These are phyloP conservation scores for Porcisia hertigi DNA, from an alignment of 208 protist genomes.

Conservation along the genomic window DNA sequence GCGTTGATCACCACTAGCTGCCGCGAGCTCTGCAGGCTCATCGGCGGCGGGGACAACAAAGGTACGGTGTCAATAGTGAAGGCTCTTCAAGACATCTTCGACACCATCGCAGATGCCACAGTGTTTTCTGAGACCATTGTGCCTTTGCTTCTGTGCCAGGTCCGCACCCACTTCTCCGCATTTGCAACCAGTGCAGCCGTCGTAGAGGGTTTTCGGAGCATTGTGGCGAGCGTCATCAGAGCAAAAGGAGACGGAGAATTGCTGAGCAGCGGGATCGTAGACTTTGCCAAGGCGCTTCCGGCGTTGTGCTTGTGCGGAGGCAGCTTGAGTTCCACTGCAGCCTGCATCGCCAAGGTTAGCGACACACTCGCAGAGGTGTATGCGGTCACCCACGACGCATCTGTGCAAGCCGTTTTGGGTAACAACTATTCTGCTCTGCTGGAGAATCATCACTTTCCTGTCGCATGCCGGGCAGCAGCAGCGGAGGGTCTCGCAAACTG, in stretches of 20 bases:
- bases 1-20: constrained; percentile 17
- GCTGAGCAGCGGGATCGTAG: neutral
- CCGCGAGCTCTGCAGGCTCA: constrained; percentile 18
- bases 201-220: constrained; percentile 24
- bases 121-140: constrained; percentile 7
- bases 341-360: constrained; percentile 22
- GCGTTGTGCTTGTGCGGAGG: constrained; percentile 14
- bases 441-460: constrained; percentile 8
- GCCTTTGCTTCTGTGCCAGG: constrained; percentile 21
- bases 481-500: constrained; percentile 26
- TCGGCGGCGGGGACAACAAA: constrained; percentile 22
- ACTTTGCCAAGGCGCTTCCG: constrained; percentile 17
- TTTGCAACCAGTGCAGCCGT: constrained; percentile 16
- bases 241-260: constrained; percentile 1
- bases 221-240: constrained; percentile 15
- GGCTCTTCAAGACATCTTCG: constrained; percentile 27
- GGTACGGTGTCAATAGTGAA: constrained; percentile 6
- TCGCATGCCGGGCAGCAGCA: constrained; percentile 22
- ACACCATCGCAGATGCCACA: neutral
- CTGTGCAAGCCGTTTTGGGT: constrained; percentile 12
- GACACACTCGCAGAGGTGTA: constrained; percentile 23
- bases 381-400: constrained; percentile 10
- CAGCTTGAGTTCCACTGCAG: constrained; percentile 3
- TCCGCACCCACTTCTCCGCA: constrained; percentile 15
- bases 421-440: constrained; percentile 17